Conservation (phyloP, 2,329 filamentous ascomycete genomes). For the Diaporthe vexans region DNA sequence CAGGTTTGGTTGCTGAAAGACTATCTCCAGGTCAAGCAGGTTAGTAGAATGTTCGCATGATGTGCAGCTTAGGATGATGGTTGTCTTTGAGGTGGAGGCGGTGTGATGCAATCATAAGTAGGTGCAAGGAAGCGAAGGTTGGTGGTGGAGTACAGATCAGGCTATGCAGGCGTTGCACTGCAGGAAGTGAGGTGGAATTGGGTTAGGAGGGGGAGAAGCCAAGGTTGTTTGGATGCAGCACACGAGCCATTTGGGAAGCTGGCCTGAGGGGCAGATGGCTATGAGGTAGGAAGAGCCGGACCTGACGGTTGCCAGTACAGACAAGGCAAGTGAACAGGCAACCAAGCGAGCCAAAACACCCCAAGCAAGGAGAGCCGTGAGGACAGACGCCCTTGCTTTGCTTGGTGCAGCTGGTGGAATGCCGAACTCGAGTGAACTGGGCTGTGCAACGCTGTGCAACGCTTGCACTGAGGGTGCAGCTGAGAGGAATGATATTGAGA, state of each 20-base stretch:
- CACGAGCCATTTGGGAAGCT: slow-evolving; percentile 21
- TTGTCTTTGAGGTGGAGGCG: slow-evolving; percentile 16
- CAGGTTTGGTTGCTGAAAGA: slow-evolving; percentile 4
- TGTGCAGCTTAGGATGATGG: not conserved
- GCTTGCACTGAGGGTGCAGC: too few relatives aligned
- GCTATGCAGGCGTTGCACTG: slow-evolving; percentile 23
- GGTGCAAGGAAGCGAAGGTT: slow-evolving; percentile 21
- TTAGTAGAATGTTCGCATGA: slow-evolving; percentile 19
- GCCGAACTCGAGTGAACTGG: not conserved
- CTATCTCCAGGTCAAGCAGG: slow-evolving; percentile 11
- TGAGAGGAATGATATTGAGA: not conserved
- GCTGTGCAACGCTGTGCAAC: not conserved
- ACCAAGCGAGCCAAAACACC: not conserved
- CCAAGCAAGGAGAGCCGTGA: not conserved
- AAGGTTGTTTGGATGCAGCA: slow-evolving; percentile 6
- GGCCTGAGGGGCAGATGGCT: not conserved
- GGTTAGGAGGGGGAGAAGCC: slow-evolving; percentile 4
- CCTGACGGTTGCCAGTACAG: slow-evolving; percentile 16
- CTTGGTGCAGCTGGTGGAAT: slow-evolving; percentile 5
- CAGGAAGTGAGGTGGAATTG: not conserved
- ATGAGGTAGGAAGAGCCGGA: slow-evolving; percentile 10
- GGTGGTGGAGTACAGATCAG: slow-evolving; percentile 14
- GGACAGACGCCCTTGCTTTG: slow-evolving; percentile 20
- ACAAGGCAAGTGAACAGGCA: slow-evolving; percentile 10
- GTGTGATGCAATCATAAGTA: slow-evolving; percentile 40